These are phyloP conservation scores for Daldinia vernicosa DNA, from an alignment of 495 filamentous ascomycete species.

Conservation along the genomic window DNA sequence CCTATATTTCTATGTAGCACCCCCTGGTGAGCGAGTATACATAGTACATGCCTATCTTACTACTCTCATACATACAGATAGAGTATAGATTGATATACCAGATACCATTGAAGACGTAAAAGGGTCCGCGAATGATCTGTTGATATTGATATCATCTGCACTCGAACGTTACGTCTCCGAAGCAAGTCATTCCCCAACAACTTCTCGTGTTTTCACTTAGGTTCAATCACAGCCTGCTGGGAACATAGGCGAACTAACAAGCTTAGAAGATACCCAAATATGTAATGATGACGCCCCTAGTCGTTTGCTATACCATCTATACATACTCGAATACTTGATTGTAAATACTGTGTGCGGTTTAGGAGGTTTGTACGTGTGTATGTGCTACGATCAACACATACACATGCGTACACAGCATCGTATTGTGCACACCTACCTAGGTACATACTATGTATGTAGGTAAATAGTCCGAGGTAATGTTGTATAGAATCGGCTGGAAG, in stretches of 20 bases:
- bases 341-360: background rate
- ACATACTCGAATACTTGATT: background rate
- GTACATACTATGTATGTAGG: background rate
- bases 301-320: slow-evolving; percentile 6
- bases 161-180: slow-evolving; percentile 33
- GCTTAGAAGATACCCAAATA: slow-evolving; percentile 7
- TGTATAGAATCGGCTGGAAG: slow-evolving; percentile 6
- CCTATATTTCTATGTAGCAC: slow-evolving; percentile 9
- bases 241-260: background rate
- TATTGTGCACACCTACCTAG: slow-evolving; percentile 6
- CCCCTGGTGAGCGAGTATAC: slow-evolving; percentile 19
- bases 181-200: slow-evolving; percentile 35
- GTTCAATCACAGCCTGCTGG: slow-evolving; percentile 7
- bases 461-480: background rate
- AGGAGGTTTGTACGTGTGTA: slow-evolving; percentile 6
- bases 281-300: background rate
- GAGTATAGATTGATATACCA: slow-evolving; percentile 12
- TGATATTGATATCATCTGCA: slow-evolving; percentile 34
- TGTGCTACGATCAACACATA: slow-evolving; percentile 1
- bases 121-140: slow-evolving; percentile 19
- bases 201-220: background rate
- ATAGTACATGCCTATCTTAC: slow-evolving; percentile 11
- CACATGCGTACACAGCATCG: slow-evolving; percentile 16
- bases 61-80: slow-evolving; percentile 13
- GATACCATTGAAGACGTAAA: background rate